Evolutionary conservation across 1,284 basidiomycete species (phyloP), one percentile per base, ranked within the genome.

Genomic region (Malassezia psittaci): DNA sequence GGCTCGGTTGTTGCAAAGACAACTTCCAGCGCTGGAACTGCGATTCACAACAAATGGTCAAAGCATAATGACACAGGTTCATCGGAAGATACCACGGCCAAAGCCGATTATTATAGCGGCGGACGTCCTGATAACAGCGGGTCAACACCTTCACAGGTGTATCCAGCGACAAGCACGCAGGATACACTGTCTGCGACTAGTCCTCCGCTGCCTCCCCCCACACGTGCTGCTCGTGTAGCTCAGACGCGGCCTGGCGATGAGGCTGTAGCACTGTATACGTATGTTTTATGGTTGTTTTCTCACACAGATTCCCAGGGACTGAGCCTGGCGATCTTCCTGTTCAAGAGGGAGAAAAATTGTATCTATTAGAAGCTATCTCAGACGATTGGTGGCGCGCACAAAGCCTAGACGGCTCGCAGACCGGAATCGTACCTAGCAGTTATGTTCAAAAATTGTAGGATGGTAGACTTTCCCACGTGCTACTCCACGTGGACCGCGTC

Each of bases 311-410:
- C 32, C 5, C 16, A n/a, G 68, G 60, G 4, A 39, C 58, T 7
- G 65, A 70, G 32, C 16, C 62, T 8, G 67, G 67, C 38, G 68
- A 70, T 18, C 51, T 70, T 6, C n/a, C 33, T 5, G 62, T 65
- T 0, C 34, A 29, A 0, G 54, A 65, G 21, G 66, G 64, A 12
- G 66, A 70, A 37, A 38, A 47, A 11, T 59, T 70, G 37, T 55
- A 48, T 10, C 55, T 70, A 1, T 40, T 59, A 12, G 68, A 70
- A 36, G 57, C 55, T 16, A 63, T 70, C 18, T 60, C 59, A 29
- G 65, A 63, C 41, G 68, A 70, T 52, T 70, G 68, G 68, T 70
- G 65, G 65, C 56, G 66, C 12, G 61, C 51, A 5, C 53, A 39
- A 18, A 53, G 48, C 33, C 39, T 19, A 12, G 56, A 61, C n/a